Evolutionary conservation across 2,329 filamentous ascomycete genomes (phyloP).

Genomic region (Allantophomopsis lycopodina): DNA sequence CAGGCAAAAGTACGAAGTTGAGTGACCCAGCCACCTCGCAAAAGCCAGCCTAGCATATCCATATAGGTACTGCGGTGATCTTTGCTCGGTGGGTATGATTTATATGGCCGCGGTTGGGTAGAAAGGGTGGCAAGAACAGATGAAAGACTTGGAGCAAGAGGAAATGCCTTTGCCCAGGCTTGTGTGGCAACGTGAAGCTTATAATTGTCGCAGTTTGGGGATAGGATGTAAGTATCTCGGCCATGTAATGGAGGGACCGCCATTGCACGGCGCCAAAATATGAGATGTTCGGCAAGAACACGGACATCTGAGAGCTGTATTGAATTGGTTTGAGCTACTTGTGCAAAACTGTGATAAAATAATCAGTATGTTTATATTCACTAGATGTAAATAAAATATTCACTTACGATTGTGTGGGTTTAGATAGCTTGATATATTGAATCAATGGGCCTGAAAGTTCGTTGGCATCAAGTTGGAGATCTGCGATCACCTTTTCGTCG

Average conservation of each 20-base stretch:
- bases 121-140: constrained; percentile 82
- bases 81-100: constrained; percentile 71
- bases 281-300: constrained; percentile 80
- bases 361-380: too few relatives aligned
- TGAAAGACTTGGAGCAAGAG: constrained; percentile 67
- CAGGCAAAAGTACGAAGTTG: constrained; percentile 87
- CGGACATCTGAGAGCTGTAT: constrained; percentile 73
- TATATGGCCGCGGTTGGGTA: constrained; percentile 68
- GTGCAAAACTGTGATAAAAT: constrained; percentile 32
- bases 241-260: constrained; percentile 84
- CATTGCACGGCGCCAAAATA: constrained; percentile 89
- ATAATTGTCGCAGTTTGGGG: constrained; percentile 71
- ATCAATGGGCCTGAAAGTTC: constrained; percentile 66
- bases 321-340: constrained; percentile 56
- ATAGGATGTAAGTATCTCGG: constrained; percentile 81
- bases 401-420: constrained; percentile 41
- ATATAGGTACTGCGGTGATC: constrained; percentile 81
- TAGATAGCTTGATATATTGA: constrained; percentile 67
- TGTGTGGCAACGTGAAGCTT: constrained; percentile 55
- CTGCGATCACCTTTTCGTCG: constrained; percentile 57
- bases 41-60: constrained; percentile 83
- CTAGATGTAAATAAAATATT: neutral
- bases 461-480: constrained; percentile 65
- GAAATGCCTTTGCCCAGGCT: constrained; percentile 67
- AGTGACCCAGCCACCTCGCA: constrained; percentile 86